Evolutionary conservation across 2,329 filamentous ascomycete genomes (phyloP).

Genomic region (Plenodomus biglobosus): DNA sequence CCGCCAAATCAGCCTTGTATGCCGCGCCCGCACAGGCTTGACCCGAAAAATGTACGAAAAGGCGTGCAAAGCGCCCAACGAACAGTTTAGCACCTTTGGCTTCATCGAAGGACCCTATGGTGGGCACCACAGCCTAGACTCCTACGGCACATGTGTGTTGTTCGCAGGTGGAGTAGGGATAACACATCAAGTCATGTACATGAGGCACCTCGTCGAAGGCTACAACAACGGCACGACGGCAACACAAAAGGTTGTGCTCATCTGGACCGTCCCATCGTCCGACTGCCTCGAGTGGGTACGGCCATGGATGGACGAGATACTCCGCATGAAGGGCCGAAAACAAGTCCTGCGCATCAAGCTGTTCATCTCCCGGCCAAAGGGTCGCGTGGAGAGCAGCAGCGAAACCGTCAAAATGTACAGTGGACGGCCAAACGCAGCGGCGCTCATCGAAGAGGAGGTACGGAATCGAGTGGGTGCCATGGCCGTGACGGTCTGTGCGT

Average conservation of each 20-base stretch:
- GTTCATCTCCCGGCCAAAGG: slow-evolving; percentile 63
- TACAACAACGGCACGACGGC: slow-evolving; percentile 70
- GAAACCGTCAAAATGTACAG: slow-evolving; percentile 63
- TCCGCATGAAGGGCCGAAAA: slow-evolving; percentile 60
- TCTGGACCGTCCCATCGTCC: slow-evolving; percentile 78
- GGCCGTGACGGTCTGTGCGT: slow-evolving; percentile 64
- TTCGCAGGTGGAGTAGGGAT: slow-evolving; percentile 82
- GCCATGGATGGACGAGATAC: slow-evolving; percentile 66
- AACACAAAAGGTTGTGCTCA: slow-evolving; percentile 69
- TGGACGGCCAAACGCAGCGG: slow-evolving; percentile 58
- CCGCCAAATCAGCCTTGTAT: slow-evolving; percentile 66
- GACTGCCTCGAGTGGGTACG: slow-evolving; percentile 66
- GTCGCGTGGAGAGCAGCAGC: slow-evolving; percentile 58
- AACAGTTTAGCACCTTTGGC: slow-evolving; percentile 64
- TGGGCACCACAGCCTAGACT: slow-evolving; percentile 68
- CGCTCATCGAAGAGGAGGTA: slow-evolving; percentile 60
- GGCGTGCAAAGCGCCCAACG: slow-evolving; percentile 61
- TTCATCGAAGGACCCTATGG: slow-evolving; percentile 77
- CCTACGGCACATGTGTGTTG: slow-evolving; percentile 76
- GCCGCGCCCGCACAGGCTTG: slow-evolving; percentile 73
- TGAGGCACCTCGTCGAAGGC: slow-evolving; percentile 70
- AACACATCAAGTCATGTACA: slow-evolving; percentile 75
- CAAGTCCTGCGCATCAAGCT: slow-evolving; percentile 63
- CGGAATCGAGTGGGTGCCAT: slow-evolving; percentile 59
- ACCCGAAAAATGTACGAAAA: slow-evolving; percentile 70